A percentile compares a stretch with the other conserved stretches of the same genome.
These are phyloP conservation scores for Podochytrium sp. DNA, from an alignment of 192 early-diverging fungal genomes.

Conservation along the genomic window DNA sequence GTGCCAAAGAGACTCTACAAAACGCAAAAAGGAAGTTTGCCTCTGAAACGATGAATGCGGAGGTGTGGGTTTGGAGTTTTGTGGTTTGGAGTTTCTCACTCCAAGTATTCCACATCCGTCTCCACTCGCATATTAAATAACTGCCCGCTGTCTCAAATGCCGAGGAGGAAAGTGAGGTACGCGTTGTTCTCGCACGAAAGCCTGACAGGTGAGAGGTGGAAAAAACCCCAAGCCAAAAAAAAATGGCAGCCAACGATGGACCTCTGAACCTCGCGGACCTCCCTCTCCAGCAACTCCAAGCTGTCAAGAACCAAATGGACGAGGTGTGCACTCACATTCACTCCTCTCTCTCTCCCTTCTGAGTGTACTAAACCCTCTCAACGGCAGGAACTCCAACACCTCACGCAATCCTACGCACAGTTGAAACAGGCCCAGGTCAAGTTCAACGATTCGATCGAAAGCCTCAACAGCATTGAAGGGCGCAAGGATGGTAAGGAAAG, in stretches of 20 bases:
- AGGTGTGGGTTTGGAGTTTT: too few relatives aligned
- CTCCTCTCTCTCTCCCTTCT: neutral
- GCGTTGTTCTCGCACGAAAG: too few relatives aligned
- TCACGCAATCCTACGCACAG: slow-evolving; percentile 82
- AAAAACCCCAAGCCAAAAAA: too few relatives aligned
- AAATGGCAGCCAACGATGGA: neutral
- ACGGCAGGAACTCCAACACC: slow-evolving; percentile 78
- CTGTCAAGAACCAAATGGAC: slow-evolving; percentile 83
- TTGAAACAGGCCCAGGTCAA: slow-evolving; percentile 86
- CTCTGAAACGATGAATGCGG: too few relatives aligned
- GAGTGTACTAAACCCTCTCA: neutral
- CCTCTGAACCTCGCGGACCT: slow-evolving; percentile 82
- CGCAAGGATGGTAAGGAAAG: slow-evolving; percentile 51
- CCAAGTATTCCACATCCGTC: too few relatives aligned
- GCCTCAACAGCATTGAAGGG: slow-evolving; percentile 61
- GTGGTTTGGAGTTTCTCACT: too few relatives aligned
- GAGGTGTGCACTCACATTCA: slow-evolving; percentile 53
- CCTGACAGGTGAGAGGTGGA: too few relatives aligned
- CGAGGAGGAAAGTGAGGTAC: too few relatives aligned
- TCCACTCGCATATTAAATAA: too few relatives aligned
- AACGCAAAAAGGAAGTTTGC: too few relatives aligned
- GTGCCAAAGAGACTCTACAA: too few relatives aligned
- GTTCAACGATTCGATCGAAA: slow-evolving; percentile 83
- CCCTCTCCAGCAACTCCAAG: slow-evolving; percentile 80
- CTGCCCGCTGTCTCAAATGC: too few relatives aligned